A percentile compares a stretch with the other conserved stretches of the same genome.
These are phyloP conservation scores for Cercospora sesami DNA, from an alignment of 2,329 filamentous ascomycete genomes.

Conservation along the genomic window DNA sequence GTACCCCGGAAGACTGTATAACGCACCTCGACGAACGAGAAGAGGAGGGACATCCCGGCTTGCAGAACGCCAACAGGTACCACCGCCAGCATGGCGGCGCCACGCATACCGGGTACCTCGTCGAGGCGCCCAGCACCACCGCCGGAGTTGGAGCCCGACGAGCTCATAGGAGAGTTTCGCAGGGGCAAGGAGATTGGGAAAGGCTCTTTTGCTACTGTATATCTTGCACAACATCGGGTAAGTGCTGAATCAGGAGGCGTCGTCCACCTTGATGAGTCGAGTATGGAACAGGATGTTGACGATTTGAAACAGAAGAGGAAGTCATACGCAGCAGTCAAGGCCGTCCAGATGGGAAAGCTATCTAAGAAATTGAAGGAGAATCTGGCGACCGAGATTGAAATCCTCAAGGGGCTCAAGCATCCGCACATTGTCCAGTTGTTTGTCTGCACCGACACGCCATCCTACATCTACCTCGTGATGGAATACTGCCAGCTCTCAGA, in stretches of 20 bases:
- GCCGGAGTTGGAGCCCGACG: conserved; percentile 41
- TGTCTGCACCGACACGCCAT: conserved; percentile 83
- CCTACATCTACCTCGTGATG: conserved; percentile 96
- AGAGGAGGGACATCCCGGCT: conserved; percentile 17
- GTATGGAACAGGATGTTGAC: conserved; percentile 20
- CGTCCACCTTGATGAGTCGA: background rate
- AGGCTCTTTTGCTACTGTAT: conserved; percentile 96
- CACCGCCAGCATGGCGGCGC: conserved; percentile 34
- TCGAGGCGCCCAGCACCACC: conserved; percentile 40
- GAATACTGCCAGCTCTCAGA: conserved; percentile 97
- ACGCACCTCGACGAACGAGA: conserved; percentile 3
- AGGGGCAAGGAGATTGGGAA: conserved; percentile 90
- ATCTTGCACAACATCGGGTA: conserved; percentile 49
- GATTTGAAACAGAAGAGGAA: conserved; percentile 60
- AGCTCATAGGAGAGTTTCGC: conserved; percentile 71
- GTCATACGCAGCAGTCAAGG: conserved; percentile 91
- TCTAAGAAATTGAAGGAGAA: conserved; percentile 98
- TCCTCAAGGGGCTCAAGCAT: conserved; percentile 88
- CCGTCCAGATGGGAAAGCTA: conserved; percentile 83
- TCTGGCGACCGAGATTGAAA: conserved; percentile 90
- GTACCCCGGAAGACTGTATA: background rate
- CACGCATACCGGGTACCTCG: conserved; percentile 29
- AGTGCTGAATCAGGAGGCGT: conserved; percentile 6
- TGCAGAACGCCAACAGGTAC: conserved; percentile 6
- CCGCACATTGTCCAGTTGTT: conserved; percentile 96